Base-by-base conservation (phyloP, 306 rosid species). In the Malus orientalis region DNA sequence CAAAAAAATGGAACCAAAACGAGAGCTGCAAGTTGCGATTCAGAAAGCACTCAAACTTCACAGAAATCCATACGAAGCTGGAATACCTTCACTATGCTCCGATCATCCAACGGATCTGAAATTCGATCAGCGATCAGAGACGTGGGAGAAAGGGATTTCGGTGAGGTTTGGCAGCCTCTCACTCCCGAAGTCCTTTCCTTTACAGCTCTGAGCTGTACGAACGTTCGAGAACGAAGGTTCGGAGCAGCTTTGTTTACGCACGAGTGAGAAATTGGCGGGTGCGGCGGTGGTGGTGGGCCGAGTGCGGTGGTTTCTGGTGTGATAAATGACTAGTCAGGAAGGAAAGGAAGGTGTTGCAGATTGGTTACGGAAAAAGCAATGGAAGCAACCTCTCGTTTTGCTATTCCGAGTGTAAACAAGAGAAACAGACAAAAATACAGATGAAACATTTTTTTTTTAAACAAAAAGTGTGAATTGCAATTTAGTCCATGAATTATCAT, bases 51-150 rank as follows among this genome's bases (percentile, higher is more conserved):
- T 61, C 20, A 74, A 20, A 18, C 8, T 74, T 2, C 44, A 60
- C 4, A 60, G 42, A 25, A 27, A 59, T 13, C 16, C 10, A 16
- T 2, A n/a, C 25, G 14, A 61, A 40, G 32, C 30, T 29, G 12
- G 6, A 61, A 63, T 62, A 62, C 78, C 78, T 60, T 74, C 20
- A 6, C 70, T 61, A 44, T 2, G 60, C 4, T 27, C n/a, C 15
- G 70, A 74, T 62, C 78, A 62, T 45, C 30, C 78, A 62, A 62
- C 6, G 70, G 78, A 74, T 74, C 78, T 62, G 69, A 73, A 40
- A 15, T 15, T 4, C 7, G 51, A 14, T 25, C 38, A 15, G 54
- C 10, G 36, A 58, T 40, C 32, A 19, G 29, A 60, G 12, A 47
- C 69, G 20, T 29, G 57, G 3, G 69, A 18, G 10, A 59, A 59